Conservation (phyloP, 805 yeast species). For the Candida mattraensis region DNA sequence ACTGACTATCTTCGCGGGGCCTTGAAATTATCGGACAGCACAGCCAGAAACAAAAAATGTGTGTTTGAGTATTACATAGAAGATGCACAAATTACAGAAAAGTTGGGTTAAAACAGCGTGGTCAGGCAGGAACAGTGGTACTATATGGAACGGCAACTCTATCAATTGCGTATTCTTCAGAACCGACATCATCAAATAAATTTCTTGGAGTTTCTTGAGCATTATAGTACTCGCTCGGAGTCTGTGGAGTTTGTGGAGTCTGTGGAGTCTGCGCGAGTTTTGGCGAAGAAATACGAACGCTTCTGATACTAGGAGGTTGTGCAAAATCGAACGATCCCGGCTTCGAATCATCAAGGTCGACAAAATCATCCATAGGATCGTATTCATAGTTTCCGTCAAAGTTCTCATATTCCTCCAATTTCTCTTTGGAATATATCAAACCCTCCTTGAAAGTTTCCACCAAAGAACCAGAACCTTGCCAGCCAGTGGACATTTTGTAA, state of each 20-base stretch:
- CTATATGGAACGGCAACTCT: slow-evolving; percentile 1
- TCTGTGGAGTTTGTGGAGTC: not conserved
- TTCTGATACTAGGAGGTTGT: slow-evolving; percentile 2
- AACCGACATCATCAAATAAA: no score
- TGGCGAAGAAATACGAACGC: no score
- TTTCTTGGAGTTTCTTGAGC: slow-evolving; percentile 6
- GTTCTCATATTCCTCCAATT: slow-evolving; percentile 22
- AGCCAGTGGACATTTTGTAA: slow-evolving; percentile 35
- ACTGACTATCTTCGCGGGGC: no score
- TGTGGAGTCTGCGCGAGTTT: no score
- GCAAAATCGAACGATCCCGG: slow-evolving; percentile 9
- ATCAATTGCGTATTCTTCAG: slow-evolving; percentile 3
- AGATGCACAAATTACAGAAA: no score
- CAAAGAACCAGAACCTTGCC: slow-evolving; percentile 36
- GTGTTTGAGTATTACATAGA: no score
- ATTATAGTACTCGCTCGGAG: slow-evolving; percentile 1
- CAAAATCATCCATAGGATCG: slow-evolving; percentile 35
- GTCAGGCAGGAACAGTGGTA: slow-evolving; percentile 4
- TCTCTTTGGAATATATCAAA: slow-evolving; percentile 29
- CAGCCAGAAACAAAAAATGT: no score
- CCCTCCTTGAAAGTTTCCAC: slow-evolving; percentile 34
- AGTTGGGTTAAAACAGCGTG: no score
- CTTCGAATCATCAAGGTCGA: slow-evolving; percentile 11
- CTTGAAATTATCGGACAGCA: no score
- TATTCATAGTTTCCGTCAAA: slow-evolving; percentile 23